Conservation (phyloP, 2,329 filamentous ascomycete species). For the Colletotrichum sp. region DNA sequence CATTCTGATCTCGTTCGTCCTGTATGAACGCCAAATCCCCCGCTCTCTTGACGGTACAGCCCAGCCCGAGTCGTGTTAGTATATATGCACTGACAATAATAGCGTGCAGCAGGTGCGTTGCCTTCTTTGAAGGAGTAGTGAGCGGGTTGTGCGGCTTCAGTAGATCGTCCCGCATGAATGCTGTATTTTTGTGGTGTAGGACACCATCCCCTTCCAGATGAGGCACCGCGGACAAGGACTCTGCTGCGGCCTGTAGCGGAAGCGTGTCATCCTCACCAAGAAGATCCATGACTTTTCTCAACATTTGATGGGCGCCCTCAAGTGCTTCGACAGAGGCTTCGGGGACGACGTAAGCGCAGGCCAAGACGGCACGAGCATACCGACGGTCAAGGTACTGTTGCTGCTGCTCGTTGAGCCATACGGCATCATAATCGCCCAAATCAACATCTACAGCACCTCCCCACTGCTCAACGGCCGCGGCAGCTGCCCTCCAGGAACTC, state of each 20-base stretch:
- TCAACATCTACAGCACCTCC: conserved; percentile 75
- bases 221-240: conserved; percentile 41
- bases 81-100: conserved; percentile 67
- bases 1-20: conserved; percentile 68
- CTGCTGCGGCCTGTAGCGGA: conserved; percentile 52
- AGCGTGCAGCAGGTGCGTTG: conserved; percentile 66
- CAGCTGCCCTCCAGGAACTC: conserved; percentile 65
- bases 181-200: conserved; percentile 44
- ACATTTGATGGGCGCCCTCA: conserved; percentile 63
- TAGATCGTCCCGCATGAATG: conserved; percentile 55
- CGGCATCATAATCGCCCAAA: conserved; percentile 62
- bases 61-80: conserved; percentile 53
- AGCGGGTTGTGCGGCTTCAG: conserved; percentile 66
- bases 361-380: conserved; percentile 72
- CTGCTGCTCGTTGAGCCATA: conserved; percentile 65
- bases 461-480: conserved; percentile 72
- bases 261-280: conserved; percentile 65
- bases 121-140: conserved; percentile 62
- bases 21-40: conserved; percentile 69
- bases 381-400: conserved; percentile 64
- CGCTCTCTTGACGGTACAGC: conserved; percentile 56
- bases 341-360: conserved; percentile 70
- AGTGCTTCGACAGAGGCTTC: conserved; percentile 64
- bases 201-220: conserved; percentile 35
- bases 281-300: conserved; percentile 63